Base-by-base conservation (phyloP, 2,329 filamentous ascomycete genomes). In the Mollisiaceae sp. region DNA sequence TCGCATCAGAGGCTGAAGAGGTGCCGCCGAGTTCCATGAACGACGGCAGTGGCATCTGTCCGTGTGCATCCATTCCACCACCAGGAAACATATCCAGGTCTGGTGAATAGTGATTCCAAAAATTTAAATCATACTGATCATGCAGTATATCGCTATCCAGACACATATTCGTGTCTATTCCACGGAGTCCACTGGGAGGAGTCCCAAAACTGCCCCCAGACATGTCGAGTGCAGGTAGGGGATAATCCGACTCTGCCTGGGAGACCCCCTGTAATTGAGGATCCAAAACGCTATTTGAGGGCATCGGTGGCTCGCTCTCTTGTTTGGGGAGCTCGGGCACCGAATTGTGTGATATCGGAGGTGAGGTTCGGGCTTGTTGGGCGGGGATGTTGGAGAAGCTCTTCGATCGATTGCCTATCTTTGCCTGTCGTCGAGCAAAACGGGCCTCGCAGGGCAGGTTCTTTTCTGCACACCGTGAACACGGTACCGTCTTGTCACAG, bases 401-500 rank as follows among this genome's bases (percentile, higher is more conserved):
- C 41, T 57, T 50, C 18, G 59, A 65, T 55, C 63, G 35, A 32
- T 57, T 27, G 9, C 56, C 59, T 27, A 57, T 57, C 32, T 66
- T 66, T 6, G 60, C 64, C 9, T 83, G 82, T 38, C 84, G 77
- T 27, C 83, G 78, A 1, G 84, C 83, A 72, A 81, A 85, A 15
- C 84, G 78, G 1, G 82, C 80, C 4, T 79, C 79, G 69, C 84
- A 82, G 1, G 77, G 72, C n/a, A 84, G 72, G 63, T 79, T 80
- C 73, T 84, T 84, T 54, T 83, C 81, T 6, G 77, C 74, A 64
- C 82, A 85, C 63, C 82, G 77, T n/a, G 79, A 77, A 68, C 82
- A 85, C 0, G 82, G 82, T 0, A 81, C 78, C 62, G 77, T 75
- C 71, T 84, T 85, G 65, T 84, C 82, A 63, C 82, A 85, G 8